A percentile compares a stretch with the other conserved stretches of the same genome.
These are phyloP conservation scores for Triangularia setosa DNA, from an alignment of 2,329 filamentous ascomycete genomes.

Conservation along the genomic window DNA sequence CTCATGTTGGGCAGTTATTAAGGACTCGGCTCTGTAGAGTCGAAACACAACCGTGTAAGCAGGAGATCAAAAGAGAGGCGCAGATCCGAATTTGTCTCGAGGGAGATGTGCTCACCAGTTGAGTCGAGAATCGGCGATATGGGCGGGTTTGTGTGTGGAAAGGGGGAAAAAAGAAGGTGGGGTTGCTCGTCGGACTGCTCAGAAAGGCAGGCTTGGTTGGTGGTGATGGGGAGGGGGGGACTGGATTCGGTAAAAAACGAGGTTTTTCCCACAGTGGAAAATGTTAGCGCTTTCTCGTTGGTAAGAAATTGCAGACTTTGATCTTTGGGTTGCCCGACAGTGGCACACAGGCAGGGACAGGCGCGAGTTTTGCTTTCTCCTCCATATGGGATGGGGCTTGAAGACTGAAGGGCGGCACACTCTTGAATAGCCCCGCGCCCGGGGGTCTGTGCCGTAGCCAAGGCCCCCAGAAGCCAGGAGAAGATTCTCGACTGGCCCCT, in stretches of 20 bases:
- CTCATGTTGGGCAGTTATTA: conserved; percentile 42
- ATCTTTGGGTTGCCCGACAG: background rate
- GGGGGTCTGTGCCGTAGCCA: conserved; percentile 20
- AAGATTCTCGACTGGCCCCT: conserved; percentile 26
- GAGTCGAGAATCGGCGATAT: conserved; percentile 13
- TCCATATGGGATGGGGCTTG: too few relatives aligned
- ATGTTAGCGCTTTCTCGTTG: conserved; percentile 6
- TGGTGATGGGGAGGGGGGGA: background rate
- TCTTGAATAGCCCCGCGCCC: conserved; percentile 20
- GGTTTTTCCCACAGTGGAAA: conserved; percentile 2
- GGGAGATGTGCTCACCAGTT: conserved; percentile 21
- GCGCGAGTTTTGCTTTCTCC: conserved; percentile 7
- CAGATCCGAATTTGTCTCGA: background rate
- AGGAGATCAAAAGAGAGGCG: conserved; percentile 4
- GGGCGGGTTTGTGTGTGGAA: background rate
- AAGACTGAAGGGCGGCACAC: background rate
- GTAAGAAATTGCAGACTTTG: background rate
- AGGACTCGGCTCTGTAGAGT: conserved; percentile 19
- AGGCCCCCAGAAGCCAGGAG: conserved; percentile 23
- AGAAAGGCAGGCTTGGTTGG: background rate
- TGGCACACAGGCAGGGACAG: conserved; percentile 11
- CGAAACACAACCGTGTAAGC: conserved; percentile 16
- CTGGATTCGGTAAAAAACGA: conserved; percentile 8
- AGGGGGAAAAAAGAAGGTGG: background rate
- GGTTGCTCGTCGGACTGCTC: background rate